Evolutionary conservation across 2,329 filamentous ascomycete genomes (phyloP), one percentile per base, ranked within the genome.

Genomic region (Penicillium olsonii): DNA sequence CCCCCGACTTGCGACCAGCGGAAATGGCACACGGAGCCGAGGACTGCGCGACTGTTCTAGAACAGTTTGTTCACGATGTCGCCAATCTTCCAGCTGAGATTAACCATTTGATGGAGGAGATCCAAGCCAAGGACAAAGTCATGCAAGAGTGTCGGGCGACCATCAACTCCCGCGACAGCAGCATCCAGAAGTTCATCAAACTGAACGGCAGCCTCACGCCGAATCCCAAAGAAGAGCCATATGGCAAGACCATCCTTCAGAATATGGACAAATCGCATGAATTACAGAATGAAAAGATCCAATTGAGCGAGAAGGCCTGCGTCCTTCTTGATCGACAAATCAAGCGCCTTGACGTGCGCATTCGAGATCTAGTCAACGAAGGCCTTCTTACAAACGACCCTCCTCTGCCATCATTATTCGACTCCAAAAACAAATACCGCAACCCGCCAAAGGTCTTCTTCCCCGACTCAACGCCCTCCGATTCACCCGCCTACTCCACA

Each of bases 111-210:
- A 82, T 85, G 66, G 84, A 87, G 60, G 84, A 87, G 60, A 84
- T 86, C 37, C 78, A 84, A 58, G 83, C 83, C 52, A 87, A 87
- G 62, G 83, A 87, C 57, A 76, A 78, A 48, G 75, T 78, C 41
- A 82, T 86, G 45, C 76, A 81, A 55, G 81, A 84, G 48, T 79
- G 78, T 59, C 75, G 77, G 37, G 68, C 75, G n/a, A 73, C 75
- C 12, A 84, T 86, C 62, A 76, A 76, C 52, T 77, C 77, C 27
- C 80, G 82, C 38, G 84, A 87, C 57, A 72, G 68, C 45, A 82
- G 79, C 48, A 72, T 87, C n/a, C 84, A 87, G 59, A 85, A 85
- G 61, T 84, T 83, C 67, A 79, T 86, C 64, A 84, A 84, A 57
- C 60, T 80, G 9, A 84, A 85, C 56, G 83, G 84, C 47, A 81